These are phyloP conservation scores for Rhizopogon vesiculosus DNA, from an alignment of 768 basidiomycete genomes.

Conservation along the genomic window DNA sequence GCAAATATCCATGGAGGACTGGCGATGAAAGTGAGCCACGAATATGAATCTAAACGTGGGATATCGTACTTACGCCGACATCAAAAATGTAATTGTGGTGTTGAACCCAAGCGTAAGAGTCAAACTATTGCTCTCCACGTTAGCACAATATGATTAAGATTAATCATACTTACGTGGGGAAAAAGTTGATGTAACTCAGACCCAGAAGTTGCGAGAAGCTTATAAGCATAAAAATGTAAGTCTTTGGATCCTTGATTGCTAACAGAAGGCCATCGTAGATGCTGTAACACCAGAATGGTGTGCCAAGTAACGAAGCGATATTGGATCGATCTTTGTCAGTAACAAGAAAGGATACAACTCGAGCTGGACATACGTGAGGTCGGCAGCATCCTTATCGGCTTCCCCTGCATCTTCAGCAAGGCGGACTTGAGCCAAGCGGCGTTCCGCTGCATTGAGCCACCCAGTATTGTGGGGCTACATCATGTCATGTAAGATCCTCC, in stretches of 20 bases:
- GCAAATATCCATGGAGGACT: slow-evolving; percentile 66
- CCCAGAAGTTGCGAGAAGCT: slow-evolving; percentile 46
- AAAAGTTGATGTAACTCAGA: slow-evolving; percentile 59
- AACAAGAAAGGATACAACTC: not conserved
- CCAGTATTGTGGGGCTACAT: slow-evolving; percentile 55
- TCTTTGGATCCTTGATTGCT: slow-evolving; percentile 53
- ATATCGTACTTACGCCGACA: slow-evolving; percentile 45
- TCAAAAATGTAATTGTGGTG: slow-evolving; percentile 54
- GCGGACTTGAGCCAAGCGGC: slow-evolving; percentile 60
- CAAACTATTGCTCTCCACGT: slow-evolving; percentile 29
- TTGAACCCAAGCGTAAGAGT: slow-evolving; percentile 57
- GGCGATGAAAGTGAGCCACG: not conserved
- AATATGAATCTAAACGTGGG: not conserved
- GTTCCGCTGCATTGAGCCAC: slow-evolving; percentile 50
- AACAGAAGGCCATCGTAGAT: slow-evolving; percentile 47
- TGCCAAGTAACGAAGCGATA: not conserved
- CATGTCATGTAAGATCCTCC: not conserved
- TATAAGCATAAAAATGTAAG: slow-evolving; percentile 51
- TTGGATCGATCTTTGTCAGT: not conserved
- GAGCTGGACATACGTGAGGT: slow-evolving; percentile 11
- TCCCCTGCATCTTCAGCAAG: slow-evolving; percentile 67
- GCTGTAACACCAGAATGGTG: slow-evolving; percentile 21
- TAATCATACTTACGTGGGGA: slow-evolving; percentile 35
- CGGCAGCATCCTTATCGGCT: slow-evolving; percentile 45
- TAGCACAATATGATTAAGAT: not conserved